phyloP scores from a whole-genome alignment of 371 early-diverging fungal species.

The Fennellomyces sp. region DNA sequence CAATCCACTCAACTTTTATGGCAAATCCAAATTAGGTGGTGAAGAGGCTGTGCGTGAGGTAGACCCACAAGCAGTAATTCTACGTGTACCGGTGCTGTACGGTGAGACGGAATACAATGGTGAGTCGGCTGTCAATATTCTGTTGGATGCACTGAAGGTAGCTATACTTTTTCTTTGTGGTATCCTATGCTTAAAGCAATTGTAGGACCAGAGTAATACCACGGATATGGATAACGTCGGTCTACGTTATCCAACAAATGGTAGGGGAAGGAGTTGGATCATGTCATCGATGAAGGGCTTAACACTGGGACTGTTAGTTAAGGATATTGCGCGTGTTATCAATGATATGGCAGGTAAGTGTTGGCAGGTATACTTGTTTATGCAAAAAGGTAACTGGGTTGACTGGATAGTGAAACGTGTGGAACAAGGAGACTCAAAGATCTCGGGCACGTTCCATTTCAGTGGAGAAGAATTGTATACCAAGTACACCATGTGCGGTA shows the following conservation, averaged over 20 bases:
- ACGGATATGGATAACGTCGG: constrained; percentile 72
- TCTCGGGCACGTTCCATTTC: constrained; percentile 74
- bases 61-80: constrained; percentile 63
- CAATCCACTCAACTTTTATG: constrained; percentile 85
- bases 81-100: constrained; percentile 82
- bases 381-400: neutral
- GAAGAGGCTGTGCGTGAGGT: constrained; percentile 66
- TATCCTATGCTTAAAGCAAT: no score
- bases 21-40: constrained; percentile 73
- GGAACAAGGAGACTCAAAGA: constrained; percentile 7
- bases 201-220: constrained; percentile 32
- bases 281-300: no score
- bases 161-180: neutral
- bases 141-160: constrained; percentile 68
- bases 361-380: neutral
- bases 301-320: no score
- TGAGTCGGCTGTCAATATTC: constrained; percentile 80
- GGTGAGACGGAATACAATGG: constrained; percentile 67
- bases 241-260: constrained; percentile 81
- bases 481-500: constrained; percentile 81
- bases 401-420: neutral
- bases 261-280: constrained; percentile 28
- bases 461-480: constrained; percentile 66
- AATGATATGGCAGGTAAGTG: constrained; percentile 56
- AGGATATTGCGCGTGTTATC: constrained; percentile 71